Base-by-base conservation (phyloP, 2,329 filamentous ascomycete species). In the Verticillium dahliae region DNA sequence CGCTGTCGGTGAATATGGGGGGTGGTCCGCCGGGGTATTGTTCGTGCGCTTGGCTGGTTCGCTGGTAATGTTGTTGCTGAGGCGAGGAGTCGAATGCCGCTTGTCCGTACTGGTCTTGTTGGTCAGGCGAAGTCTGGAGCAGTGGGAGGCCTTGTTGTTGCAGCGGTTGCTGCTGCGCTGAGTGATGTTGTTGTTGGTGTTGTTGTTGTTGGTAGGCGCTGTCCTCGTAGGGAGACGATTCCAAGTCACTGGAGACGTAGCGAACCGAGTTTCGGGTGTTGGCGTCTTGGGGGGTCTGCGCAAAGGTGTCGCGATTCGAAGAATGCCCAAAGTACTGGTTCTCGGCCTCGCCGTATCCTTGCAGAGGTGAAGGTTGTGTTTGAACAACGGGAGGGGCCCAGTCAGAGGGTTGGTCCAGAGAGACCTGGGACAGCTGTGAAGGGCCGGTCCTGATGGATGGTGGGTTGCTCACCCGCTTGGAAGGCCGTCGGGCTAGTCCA, bases 391-490 rank as follows among this genome's bases (percentile, higher is more conserved):
- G 69, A 56, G 67, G 63, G 57, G 72, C 70, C 75, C 73, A 76
- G 61, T 76, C 74, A 22, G 66, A 62, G 11, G 69, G 68, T 60
- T 72, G 72, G 63, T 73, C 72, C 60, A 78, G 70, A 54, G 76
- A 75, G 57, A 75, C 64, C 65, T 77, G 76, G 52, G 73, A 73
- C 62, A 67, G 68, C 65, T 70, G 67, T 62, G 76, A 71, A 65
- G 74, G 67, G 65, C 72, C 75, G 39, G 79, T 80, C 69, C 77
- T 77, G 65, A 81, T 67, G 67, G 73, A 69, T 66, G 78, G 75
- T 61, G 72, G 72, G 64, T 81, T 78, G 78, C 81, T 82, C 71
- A 81, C 74, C 69, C 84, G 79, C 75, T 85, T 86, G 55, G 85
- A 88, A 37, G 81, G 78, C 66, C 82, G 78, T 65, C 84, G 84